Conservation (phyloP, 495 filamentous ascomycete genomes). For the Melanomma pulvis-pyrius region DNA sequence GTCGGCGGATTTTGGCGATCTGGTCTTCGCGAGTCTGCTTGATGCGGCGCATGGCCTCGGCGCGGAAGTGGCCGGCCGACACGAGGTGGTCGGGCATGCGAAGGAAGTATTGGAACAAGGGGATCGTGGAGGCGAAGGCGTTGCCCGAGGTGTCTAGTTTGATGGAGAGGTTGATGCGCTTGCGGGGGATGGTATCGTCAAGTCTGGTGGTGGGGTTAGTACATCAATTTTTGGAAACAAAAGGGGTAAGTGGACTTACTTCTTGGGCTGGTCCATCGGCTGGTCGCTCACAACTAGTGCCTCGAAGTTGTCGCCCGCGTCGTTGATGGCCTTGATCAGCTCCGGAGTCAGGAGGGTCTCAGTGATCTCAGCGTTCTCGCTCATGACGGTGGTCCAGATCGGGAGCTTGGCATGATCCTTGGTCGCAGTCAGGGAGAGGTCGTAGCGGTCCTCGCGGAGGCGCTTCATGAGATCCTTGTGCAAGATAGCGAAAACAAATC, state of each 20-base stretch:
- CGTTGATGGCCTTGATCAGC: slow-evolving; percentile 75
- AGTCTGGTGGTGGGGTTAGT: slow-evolving; percentile 57
- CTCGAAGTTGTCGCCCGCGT: slow-evolving; percentile 81
- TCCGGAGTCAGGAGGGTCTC: slow-evolving; percentile 82
- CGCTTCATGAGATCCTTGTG: slow-evolving; percentile 93
- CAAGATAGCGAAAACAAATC: slow-evolving; percentile 92
- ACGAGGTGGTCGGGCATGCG: slow-evolving; percentile 82
- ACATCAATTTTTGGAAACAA: not conserved
- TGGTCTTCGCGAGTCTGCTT: slow-evolving; percentile 78
- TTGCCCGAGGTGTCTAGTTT: slow-evolving; percentile 66
- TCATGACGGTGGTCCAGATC: slow-evolving; percentile 93
- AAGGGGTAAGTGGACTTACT: slow-evolving; percentile 55
- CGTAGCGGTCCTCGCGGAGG: slow-evolving; percentile 89
- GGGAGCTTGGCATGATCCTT: slow-evolving; percentile 90
- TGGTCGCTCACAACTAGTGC: slow-evolving; percentile 90
- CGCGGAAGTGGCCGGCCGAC: slow-evolving; percentile 76
- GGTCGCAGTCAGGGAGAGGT: slow-evolving; percentile 87
- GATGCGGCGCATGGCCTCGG: slow-evolving; percentile 85
- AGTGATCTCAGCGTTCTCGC: slow-evolving; percentile 93
- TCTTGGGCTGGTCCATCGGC: slow-evolving; percentile 84
- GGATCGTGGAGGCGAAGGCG: slow-evolving; percentile 66
- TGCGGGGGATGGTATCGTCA: slow-evolving; percentile 80
- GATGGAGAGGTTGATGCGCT: slow-evolving; percentile 79
- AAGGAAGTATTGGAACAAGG: slow-evolving; percentile 81
- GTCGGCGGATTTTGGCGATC: slow-evolving; percentile 74